Evolutionary conservation across 1,284 basidiomycete species (phyloP), one percentile per base, ranked within the genome.

Genomic region (Cryptococcus sp.): DNA sequence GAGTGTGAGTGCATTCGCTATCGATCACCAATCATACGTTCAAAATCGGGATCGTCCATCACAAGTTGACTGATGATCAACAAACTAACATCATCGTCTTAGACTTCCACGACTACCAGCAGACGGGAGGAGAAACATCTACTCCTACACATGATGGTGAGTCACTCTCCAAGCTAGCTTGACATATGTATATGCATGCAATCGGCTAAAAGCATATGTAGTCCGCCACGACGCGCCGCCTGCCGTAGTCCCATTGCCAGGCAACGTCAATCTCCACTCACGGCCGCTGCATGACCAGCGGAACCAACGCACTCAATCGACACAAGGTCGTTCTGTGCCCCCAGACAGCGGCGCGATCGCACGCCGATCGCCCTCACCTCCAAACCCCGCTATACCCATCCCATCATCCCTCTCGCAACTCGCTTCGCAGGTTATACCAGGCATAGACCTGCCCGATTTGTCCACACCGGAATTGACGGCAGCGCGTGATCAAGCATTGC

Each of bases 331-430:
- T 10, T 35, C 30, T 35, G 7, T 35, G 30, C 30, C 30, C 7
- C 30, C 30, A 13, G 30, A 50, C 35, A 17, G 20, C 48, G 15
- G 6, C 17, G 17, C n/a, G 5, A 2, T 22, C n/a, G 15, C 40
- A 13, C 20, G 30, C 3, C 43, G 46, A 15, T 25, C 45, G 0
- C 45, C 43, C 7, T 57, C 62, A 19, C 62, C 62, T 30, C 45
- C 52, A 13, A 50, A 53, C 27, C 55, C 62, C 8, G 17, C 45
- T 3, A 55, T 63, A 39, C 55, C 62, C 13, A 60, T 63, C 13
- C 58, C 62, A 0, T 30, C 54, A 16, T 42, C 55, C 2, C 50
- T 63, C 10, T 49, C 52, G 8, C 39, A 48, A 8, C 35, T 63
- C 13, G 62, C 58, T 0, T 23, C 48, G 10, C 47, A 58, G 39